phyloP scores from a whole-genome alignment of 345 rosid species.

The Camelina hispida region DNA sequence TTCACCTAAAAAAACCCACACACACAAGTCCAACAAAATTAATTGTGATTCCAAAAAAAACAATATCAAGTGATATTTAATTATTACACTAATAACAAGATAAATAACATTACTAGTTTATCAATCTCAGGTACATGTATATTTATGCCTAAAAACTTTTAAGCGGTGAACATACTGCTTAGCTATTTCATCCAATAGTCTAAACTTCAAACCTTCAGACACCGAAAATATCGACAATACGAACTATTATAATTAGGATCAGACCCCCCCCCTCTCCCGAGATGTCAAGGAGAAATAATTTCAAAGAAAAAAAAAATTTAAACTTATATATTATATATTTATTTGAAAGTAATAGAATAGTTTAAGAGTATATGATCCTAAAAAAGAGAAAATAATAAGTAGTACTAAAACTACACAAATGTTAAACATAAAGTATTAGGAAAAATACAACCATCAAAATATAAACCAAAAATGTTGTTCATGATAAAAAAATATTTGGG shows the following conservation, averaged over 20 bases:
- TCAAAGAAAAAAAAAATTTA: too few relatives aligned
- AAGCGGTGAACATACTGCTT: conserved; percentile 47
- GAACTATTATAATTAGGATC: neutral
- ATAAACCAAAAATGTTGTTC: too few relatives aligned
- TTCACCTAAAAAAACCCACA: conserved; percentile 22
- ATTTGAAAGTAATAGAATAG: too few relatives aligned
- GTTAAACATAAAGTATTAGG: too few relatives aligned
- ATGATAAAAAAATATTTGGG: too few relatives aligned
- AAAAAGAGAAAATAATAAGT: too few relatives aligned
- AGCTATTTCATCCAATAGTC: conserved; percentile 60
- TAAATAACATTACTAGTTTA: conserved; percentile 12
- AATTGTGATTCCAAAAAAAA: neutral
- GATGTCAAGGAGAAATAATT: too few relatives aligned
- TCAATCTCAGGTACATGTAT: conserved; percentile 44
- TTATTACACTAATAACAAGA: neutral
- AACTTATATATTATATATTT: too few relatives aligned
- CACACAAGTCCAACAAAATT: neutral
- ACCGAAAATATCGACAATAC: conserved; percentile 47
- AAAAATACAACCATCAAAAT: too few relatives aligned
- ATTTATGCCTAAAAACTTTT: conserved; percentile 57
- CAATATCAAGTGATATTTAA: neutral
- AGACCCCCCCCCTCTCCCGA: too few relatives aligned
- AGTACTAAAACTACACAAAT: too few relatives aligned
- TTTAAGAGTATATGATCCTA: too few relatives aligned
- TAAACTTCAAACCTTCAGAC: conserved; percentile 56